Base-by-base conservation (phyloP, 257 asterid genomes). In the Capsicum rhomboideum region DNA sequence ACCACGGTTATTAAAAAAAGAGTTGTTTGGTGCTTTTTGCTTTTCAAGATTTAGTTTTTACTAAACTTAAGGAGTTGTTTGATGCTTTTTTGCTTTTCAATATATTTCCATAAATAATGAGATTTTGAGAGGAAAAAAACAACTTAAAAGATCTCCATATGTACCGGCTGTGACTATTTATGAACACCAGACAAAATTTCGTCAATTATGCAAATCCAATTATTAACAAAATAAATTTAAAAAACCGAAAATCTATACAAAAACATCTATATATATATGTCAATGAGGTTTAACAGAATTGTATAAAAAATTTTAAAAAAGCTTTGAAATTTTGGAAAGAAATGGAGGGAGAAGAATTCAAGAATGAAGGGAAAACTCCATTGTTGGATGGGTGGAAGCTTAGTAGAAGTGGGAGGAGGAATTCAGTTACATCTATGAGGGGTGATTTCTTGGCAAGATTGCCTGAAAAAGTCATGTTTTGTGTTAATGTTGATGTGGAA, bases 401-500 rank as follows among this genome's bases (percentile, higher is more conserved):
- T 23, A 87, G 87, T 4, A 89, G 79, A 29, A 59, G 88, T 11
- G 46, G 86, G 31, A 97, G 97, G 83, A 89, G 93, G 85, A 85
- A 93, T 87, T 93, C 99, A 1, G 93, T 93, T 3, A 92, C 86
- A 72, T 88, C 94, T 6, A 87, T 95, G 78, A 92, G 93, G 37
- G 85, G 4, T 63, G 95, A 92, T 26, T 95, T 95, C 84, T 77
- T 92, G 42, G 82, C 93, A 9, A 82, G 94, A 83, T 88, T 94
- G 34, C 98, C 98, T 7, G 94, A 93, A 50, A 93, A 92, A 46
- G 89, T n/a, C n/a, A n/a, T n/a, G n/a, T n/a, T n/a, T 64, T 89
- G 90, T 26, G 85, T 94, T 84, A 94, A 91, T 26, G 84, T 92
- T 85, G 97, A 95, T 89, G 88, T 89, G 20, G 97, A 95, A 83